A percentile compares a stretch with the other conserved stretches of the same genome.
Evolutionary conservation across 345 rosid genomes (phyloP).

Genomic region (Noccaea caerulescens): DNA sequence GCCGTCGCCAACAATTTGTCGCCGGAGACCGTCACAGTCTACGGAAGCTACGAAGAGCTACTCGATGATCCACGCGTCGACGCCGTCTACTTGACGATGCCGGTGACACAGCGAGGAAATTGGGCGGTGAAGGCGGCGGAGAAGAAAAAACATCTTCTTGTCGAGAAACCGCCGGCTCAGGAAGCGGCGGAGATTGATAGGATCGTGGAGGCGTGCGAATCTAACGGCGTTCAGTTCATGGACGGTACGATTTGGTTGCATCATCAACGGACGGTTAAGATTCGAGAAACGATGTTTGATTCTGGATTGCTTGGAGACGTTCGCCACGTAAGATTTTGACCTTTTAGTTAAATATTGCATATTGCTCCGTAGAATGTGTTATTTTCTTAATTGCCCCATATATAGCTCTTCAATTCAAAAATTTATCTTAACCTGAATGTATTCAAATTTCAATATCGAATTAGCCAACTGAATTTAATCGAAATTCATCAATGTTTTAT

Average conservation of each 20-base stretch:
- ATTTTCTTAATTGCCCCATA: neutral
- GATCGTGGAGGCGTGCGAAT: conserved; percentile 62
- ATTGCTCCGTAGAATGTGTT: conserved; percentile 24
- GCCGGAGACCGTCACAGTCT: conserved; percentile 44
- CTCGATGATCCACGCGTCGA: conserved; percentile 59
- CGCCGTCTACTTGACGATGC: conserved; percentile 67
- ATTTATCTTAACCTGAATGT: no score
- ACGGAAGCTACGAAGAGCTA: conserved; percentile 64
- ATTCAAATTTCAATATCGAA: no score
- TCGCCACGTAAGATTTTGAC: conserved; percentile 42
- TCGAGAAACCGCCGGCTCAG: conserved; percentile 70
- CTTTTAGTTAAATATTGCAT: conserved; percentile 22
- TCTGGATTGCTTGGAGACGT: conserved; percentile 52
- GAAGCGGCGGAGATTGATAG: conserved; percentile 58
- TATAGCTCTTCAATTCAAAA: neutral
- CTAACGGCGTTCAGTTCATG: conserved; percentile 76
- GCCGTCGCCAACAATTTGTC: conserved; percentile 51
- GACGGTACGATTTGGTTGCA: conserved; percentile 81
- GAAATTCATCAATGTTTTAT: no score
- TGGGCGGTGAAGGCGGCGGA: conserved; percentile 67
- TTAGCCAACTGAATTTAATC: no score
- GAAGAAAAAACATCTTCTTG: conserved; percentile 62
- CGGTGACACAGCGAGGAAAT: conserved; percentile 52
- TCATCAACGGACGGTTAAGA: conserved; percentile 63
- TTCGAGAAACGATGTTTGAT: conserved; percentile 55